Percentiles rank a stretch among this genome's conserved stretches.
phyloP scores from a whole-genome alignment of 441 rosid genomes.

The Kokia cookei region DNA sequence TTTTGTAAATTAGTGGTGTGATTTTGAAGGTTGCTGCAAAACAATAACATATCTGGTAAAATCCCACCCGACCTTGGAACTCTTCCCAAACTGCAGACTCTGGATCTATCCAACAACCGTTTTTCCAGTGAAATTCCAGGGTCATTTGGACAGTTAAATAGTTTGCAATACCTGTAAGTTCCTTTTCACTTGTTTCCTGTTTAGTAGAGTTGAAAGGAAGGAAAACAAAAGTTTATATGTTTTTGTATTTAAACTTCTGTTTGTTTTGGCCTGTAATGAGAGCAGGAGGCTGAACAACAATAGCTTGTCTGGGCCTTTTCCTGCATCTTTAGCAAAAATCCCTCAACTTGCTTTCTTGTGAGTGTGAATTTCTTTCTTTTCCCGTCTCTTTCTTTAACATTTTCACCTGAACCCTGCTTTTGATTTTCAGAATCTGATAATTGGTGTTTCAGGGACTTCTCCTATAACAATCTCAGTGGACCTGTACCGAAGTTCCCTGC shows the following conservation, averaged over 20 bases:
- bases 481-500: slow-evolving; percentile 68
- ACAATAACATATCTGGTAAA: slow-evolving; percentile 72
- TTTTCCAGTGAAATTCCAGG: slow-evolving; percentile 56
- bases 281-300: slow-evolving; percentile 89
- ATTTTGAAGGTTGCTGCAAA: slow-evolving; percentile 67
- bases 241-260: background rate
- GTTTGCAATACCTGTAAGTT: slow-evolving; percentile 76
- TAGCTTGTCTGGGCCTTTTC: slow-evolving; percentile 78
- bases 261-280: slow-evolving; percentile 35
- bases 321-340: slow-evolving; percentile 64
- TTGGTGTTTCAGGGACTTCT: slow-evolving; percentile 59
- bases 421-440: slow-evolving; percentile 2
- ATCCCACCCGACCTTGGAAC: slow-evolving; percentile 66
- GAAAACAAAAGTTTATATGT: background rate
- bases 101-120: slow-evolving; percentile 82
- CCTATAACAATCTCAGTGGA: slow-evolving; percentile 83
- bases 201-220: background rate
- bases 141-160: slow-evolving; percentile 44
- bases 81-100: slow-evolving; percentile 61
- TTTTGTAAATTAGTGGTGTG: slow-evolving; percentile 1
- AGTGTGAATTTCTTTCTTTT: slow-evolving; percentile 33
- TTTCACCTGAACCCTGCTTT: background rate
- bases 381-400: background rate
- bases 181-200: background rate
- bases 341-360: slow-evolving; percentile 80